Percentiles rank a stretch among this genome's conserved stretches.
Conservation (phyloP, 495 filamentous ascomycete species). For the Podospora tetraspora region DNA sequence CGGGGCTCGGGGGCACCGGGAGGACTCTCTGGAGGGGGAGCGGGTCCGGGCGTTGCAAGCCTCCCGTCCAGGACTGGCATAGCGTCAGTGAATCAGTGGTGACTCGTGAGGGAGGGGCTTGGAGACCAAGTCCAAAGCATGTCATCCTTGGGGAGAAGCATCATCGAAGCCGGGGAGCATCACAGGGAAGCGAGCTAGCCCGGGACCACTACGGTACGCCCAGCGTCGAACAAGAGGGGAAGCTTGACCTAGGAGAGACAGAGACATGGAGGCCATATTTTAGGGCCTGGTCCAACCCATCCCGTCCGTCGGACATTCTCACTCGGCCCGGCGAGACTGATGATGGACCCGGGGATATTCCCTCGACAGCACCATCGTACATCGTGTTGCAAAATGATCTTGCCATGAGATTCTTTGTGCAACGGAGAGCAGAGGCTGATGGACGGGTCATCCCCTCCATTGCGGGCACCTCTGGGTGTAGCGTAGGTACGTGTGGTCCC, state of each 20-base stretch:
- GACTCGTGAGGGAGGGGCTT: slow-evolving; percentile 19
- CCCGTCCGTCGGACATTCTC: not conserved
- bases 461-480: not conserved
- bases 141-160: not conserved
- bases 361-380: slow-evolving; percentile 5
- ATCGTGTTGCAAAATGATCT: slow-evolving; percentile 11
- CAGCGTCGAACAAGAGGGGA: not conserved
- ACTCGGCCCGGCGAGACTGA: not conserved
- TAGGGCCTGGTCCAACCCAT: not conserved
- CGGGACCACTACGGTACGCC: not conserved
- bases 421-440: not conserved
- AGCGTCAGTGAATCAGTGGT: slow-evolving; percentile 21
- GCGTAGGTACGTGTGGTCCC: not conserved
- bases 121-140: slow-evolving; percentile 7
- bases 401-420: slow-evolving; percentile 7
- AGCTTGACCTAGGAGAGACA: not conserved
- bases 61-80: slow-evolving; percentile 18
- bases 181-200: not conserved
- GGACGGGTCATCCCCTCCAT: slow-evolving; percentile 1
- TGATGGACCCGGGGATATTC: not conserved
- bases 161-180: not conserved
- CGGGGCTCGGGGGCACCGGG: slow-evolving; percentile 1
- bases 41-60: slow-evolving; percentile 17
- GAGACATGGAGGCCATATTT: slow-evolving; percentile 6
- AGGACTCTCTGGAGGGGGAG: not conserved